Conservation (phyloP, 768 basidiomycete species). For the Asterophora lycoperdoides region DNA sequence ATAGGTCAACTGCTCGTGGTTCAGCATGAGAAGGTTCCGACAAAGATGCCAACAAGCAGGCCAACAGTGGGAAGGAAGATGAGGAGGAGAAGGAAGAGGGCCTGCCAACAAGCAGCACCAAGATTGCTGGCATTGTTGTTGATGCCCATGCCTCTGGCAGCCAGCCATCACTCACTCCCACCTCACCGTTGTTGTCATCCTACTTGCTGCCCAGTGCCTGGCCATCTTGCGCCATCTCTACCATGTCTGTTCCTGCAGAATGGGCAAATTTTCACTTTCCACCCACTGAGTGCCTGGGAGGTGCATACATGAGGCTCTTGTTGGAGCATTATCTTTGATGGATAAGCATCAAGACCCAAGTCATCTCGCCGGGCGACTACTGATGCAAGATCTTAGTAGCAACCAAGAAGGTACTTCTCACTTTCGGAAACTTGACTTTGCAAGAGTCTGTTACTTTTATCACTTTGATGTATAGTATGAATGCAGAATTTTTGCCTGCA, state of each 20-base stretch:
- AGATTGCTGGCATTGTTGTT: too few relatives aligned
- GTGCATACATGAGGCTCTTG: too few relatives aligned
- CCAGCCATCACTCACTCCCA: too few relatives aligned
- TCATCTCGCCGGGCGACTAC: slow-evolving; percentile 94
- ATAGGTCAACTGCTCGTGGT: slow-evolving; percentile 30
- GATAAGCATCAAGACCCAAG: slow-evolving; percentile 96
- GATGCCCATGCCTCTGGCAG: too few relatives aligned
- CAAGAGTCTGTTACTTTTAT: slow-evolving; percentile 56
- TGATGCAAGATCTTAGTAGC: slow-evolving; percentile 86
- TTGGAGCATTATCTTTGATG: slow-evolving; percentile 95
- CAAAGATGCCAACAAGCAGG: slow-evolving; percentile 23
- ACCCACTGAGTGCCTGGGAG: too few relatives aligned
- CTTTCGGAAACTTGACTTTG: slow-evolving; percentile 93
- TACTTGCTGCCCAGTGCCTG: too few relatives aligned
- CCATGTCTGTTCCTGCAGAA: too few relatives aligned
- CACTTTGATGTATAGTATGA: slow-evolving; percentile 22
- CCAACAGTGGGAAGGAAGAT: slow-evolving; percentile 25
- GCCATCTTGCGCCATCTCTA: too few relatives aligned
- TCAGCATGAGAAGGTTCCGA: slow-evolving; percentile 38
- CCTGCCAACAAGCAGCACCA: too few relatives aligned
- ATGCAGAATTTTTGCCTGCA: slow-evolving; percentile 90
- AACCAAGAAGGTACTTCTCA: slow-evolving; percentile 77
- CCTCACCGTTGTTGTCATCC: too few relatives aligned
- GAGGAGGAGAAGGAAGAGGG: slow-evolving; percentile 12
- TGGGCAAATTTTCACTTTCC: too few relatives aligned